Base-by-base conservation (phyloP, 2,329 filamentous ascomycete genomes). In the Botryotinia calthae region DNA sequence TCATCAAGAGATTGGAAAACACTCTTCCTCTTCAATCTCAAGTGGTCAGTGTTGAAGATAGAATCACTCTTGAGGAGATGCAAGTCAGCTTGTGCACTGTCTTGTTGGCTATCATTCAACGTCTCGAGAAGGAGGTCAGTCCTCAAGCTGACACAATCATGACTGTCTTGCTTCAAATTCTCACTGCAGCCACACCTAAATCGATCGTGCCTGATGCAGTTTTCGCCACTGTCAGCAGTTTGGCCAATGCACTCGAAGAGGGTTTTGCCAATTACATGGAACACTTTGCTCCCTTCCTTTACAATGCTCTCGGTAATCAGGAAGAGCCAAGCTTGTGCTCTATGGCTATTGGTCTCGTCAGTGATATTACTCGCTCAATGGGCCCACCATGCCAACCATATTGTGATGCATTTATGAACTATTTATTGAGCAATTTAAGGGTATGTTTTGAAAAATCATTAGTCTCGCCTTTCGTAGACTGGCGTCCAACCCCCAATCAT, bases 201-300 rank as follows among this genome's bases (percentile, higher is more conserved):
- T 98, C 95, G 0, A 96, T 91, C 79, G 96, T 99, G 44, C 96
- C 96, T 25, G 96, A 99, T 83, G 93, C 93, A 14, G 89, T 97
- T 74, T 98, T 99, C 80, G 93, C 94, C 69, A 93, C 94, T 73
- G 92, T 98, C 79, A 96, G 95, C 81, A 90, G 93, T n/a, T 87
- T 99, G 74, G 93, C 96, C 58, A 97, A 93, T 79, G 93, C 95
- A 56, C 87, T 98, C 79, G 95, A 98, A 81, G 93, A 94, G 71
- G 94, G 95, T 77, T 99, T 99, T 82, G 86, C 91, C 82, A 96
- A 97, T 85, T 99, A 99, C 86, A 98, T 99, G 95, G 94, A 97
- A 59, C 89, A 93, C 2, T 99, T 99, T 83, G 87, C 90, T 62
- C 94, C 94, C 16, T 98, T 94, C 88, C 86, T 99, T 67, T 96